These are phyloP conservation scores for Cyclotella kingstonii DNA, from an alignment of 108 stramenopile genomes.

Conservation along the genomic window DNA sequence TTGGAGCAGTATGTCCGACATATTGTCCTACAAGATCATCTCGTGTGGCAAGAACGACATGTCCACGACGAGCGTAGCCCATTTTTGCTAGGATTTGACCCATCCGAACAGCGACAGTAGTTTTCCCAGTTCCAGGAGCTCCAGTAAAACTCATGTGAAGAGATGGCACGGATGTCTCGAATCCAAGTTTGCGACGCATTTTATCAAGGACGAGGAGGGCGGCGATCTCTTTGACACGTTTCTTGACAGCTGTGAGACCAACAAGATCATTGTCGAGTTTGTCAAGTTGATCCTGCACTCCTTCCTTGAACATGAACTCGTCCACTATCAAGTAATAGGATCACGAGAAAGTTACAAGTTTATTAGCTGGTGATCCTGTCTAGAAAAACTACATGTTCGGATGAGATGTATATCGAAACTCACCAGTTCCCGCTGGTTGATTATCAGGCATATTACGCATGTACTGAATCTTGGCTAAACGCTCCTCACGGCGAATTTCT, in stretches of 20 bases:
- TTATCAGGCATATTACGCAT: conserved; percentile 92
- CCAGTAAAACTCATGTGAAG: conserved; percentile 99
- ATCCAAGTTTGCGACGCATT: conserved; percentile 97
- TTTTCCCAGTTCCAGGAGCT: conserved; percentile 98
- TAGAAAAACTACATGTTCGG: not conserved
- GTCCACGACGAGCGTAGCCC: conserved; percentile 96
- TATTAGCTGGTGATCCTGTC: too few species aligned
- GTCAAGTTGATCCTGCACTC: conserved; percentile 94
- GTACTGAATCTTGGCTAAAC: conserved; percentile 87
- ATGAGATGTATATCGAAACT: conserved; percentile 15
- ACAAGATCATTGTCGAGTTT: conserved; percentile 95
- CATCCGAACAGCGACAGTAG: conserved; percentile 97
- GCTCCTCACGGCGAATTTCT: conserved; percentile 89
- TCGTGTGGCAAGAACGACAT: conserved; percentile 96
- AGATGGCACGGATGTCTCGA: conserved; percentile 95
- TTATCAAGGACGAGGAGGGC: conserved; percentile 95
- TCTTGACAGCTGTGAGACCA: conserved; percentile 91
- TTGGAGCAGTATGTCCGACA: conserved; percentile 98
- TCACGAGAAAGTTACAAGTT: not conserved
- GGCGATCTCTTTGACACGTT: conserved; percentile 96
- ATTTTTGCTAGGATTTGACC: conserved; percentile 98
- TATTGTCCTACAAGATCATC: conserved; percentile 98
- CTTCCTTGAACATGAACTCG: conserved; percentile 99
- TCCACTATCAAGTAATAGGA: conserved; percentile 57
- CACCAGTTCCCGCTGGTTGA: conserved; percentile 87